phyloP scores from a whole-genome alignment of 1,139 yeast species.

The Schwanniomyces etchellsii region DNA sequence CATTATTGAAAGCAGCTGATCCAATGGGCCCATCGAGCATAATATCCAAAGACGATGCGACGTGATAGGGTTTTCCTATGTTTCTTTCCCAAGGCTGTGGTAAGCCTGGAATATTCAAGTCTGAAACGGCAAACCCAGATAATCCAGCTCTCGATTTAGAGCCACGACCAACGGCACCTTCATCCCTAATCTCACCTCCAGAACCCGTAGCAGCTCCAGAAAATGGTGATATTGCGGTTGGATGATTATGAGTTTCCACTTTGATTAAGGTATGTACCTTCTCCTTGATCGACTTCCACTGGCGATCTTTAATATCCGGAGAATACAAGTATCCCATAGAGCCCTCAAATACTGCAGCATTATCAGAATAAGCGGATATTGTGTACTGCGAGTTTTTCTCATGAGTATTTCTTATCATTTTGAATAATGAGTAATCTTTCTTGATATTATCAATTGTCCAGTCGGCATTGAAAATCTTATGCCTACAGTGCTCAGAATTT shows the following conservation, averaged over 20 bases:
- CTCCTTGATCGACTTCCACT: slow-evolving; percentile 74
- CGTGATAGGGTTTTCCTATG: slow-evolving; percentile 87
- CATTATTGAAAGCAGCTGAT: slow-evolving; percentile 97
- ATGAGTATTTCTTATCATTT: slow-evolving; percentile 96
- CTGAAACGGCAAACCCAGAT: slow-evolving; percentile 89
- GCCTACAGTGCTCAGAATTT: slow-evolving; percentile 98
- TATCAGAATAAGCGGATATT: slow-evolving; percentile 91
- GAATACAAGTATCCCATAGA: slow-evolving; percentile 68
- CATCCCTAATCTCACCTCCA: slow-evolving; percentile 99
- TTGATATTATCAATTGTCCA: slow-evolving; percentile 90
- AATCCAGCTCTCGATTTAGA: slow-evolving; percentile 96
- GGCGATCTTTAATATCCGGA: slow-evolving; percentile 67
- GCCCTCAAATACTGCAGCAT: slow-evolving; percentile 97
- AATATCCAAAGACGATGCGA: slow-evolving; percentile 88
- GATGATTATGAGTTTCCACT: slow-evolving; percentile 98
- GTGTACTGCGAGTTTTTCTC: slow-evolving; percentile 74
- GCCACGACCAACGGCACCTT: slow-evolving; percentile 99
- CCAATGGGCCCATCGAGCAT: slow-evolving; percentile 98
- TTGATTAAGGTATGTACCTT: slow-evolving; percentile 84
- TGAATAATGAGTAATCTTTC: slow-evolving; percentile 73
- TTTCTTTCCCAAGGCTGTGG: slow-evolving; percentile 91
- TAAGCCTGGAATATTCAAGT: slow-evolving; percentile 77
- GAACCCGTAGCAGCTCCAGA: slow-evolving; percentile 99
- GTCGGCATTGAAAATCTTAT: slow-evolving; percentile 96
- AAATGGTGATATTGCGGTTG: slow-evolving; percentile 98